phyloP scores from a whole-genome alignment of 1,284 basidiomycete species.

The Rhodotorula sp. region DNA sequence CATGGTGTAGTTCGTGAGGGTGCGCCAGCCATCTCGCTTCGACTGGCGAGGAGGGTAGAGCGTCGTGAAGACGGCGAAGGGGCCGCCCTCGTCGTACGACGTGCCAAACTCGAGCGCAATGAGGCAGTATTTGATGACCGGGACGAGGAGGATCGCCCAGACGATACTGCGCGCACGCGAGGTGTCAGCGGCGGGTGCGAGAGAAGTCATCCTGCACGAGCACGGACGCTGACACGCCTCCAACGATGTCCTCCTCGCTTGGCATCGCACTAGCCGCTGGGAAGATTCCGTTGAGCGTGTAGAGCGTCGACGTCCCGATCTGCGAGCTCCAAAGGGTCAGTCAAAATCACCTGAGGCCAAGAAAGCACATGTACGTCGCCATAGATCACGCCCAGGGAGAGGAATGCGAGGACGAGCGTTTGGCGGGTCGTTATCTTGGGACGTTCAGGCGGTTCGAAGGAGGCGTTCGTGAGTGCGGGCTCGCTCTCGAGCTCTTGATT shows the following conservation, averaged over 20 bases:
- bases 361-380: slow-evolving; percentile 57
- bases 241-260: slow-evolving; percentile 59
- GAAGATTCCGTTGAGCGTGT: slow-evolving; percentile 65
- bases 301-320: slow-evolving; percentile 58
- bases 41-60: slow-evolving; percentile 57
- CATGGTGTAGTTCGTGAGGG: slow-evolving; percentile 52
- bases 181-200: neutral
- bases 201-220: neutral
- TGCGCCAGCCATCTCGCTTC: neutral
- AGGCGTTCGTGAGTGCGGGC: no score
- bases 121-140: slow-evolving; percentile 64
- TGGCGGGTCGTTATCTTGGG: neutral
- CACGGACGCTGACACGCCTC: slow-evolving; percentile 14
- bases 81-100: slow-evolving; percentile 48
- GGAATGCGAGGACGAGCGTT: slow-evolving; percentile 29
- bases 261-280: slow-evolving; percentile 54
- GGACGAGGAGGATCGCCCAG: slow-evolving; percentile 63
- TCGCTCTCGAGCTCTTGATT: no score
- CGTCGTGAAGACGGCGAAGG: slow-evolving; percentile 62
- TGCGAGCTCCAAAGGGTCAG: neutral
- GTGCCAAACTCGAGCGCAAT: slow-evolving; percentile 59
- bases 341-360: neutral
- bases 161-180: slow-evolving; percentile 51
- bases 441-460: no score
- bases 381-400: slow-evolving; percentile 58